Evolutionary conservation across 441 rosid genomes (phyloP), one percentile per base, ranked within the genome.

Genomic region (Populus trichocarpa): DNA sequence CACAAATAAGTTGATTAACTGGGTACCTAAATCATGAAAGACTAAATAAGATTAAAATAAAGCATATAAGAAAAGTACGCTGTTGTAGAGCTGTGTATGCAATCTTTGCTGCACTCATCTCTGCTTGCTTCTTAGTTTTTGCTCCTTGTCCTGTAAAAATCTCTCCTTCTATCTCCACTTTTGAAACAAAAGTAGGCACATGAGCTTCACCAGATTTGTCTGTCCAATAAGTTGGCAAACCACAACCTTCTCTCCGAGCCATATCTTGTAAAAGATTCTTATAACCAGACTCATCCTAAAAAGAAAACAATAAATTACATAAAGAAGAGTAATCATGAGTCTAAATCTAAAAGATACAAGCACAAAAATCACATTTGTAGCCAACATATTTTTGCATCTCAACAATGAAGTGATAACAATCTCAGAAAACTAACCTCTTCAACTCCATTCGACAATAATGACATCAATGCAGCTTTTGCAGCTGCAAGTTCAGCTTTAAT

Each of bases 401-500:
- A 18, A 50, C 57, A 5, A 50, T 14, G 57, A 14, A 3, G 4
- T 14, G 57, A 50, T 14, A 73, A 12, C 35, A 59, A 64, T 28
- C 10, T 50, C 10, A 50, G 57, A 50, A 50, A 33, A 86, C 86
- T 82, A 73, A 78, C 99, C 92, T 89, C 90, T 63, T 89, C 87
- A 75, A 76, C 46, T n/a, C 79, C 80, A 73, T 78, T 67, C 1
- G 80, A 67, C 32, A 30, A 30, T 30, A 30, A 30, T 30, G 32
- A 30, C 32, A 30, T 30, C 32, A 30, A 30, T 30, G 68, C 0
- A 79, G 66, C 75, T 92, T 35, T 67, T 25, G 98, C 98, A 82
- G 91, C 95, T 2, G 86, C 95, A 79, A 87, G 89, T 81, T 96
- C 97, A 53, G 97, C 97, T 42, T 88, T 91, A 78, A 86, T 93